phyloP scores from a whole-genome alignment of 371 early-diverging fungal species.

The Thermomucor indicae-seudaticae region DNA sequence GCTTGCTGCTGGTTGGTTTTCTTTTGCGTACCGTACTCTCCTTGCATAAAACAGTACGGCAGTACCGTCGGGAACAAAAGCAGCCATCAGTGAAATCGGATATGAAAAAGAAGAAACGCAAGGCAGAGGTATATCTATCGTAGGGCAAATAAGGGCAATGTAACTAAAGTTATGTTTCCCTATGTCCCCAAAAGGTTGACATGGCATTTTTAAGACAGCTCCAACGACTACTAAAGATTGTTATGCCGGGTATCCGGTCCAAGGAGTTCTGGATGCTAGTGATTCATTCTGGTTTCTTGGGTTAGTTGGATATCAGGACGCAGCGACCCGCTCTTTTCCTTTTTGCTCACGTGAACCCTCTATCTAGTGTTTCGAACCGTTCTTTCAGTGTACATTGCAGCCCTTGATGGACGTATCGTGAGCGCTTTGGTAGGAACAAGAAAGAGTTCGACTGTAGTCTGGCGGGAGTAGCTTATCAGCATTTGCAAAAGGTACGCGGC shows the following conservation, averaged over 20 bases:
- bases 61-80: constrained; percentile 19
- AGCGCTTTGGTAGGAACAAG: constrained; percentile 71
- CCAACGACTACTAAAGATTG: constrained; percentile 63
- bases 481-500: constrained; percentile 65
- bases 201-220: constrained; percentile 71
- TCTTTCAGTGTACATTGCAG: constrained; percentile 83
- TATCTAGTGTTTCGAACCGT: constrained; percentile 73
- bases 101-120: constrained; percentile 20
- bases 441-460: no score
- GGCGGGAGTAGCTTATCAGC: no score
- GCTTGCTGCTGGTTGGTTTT: constrained; percentile 36
- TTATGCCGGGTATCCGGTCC: constrained; percentile 75
- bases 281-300: constrained; percentile 77
- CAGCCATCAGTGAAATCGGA: constrained; percentile 7
- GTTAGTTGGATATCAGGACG: constrained; percentile 29
- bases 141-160: neutral
- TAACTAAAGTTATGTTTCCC: neutral
- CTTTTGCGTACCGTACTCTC: constrained; percentile 37
- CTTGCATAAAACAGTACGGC: constrained; percentile 16
- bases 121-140: constrained; percentile 27
- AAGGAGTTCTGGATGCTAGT: constrained; percentile 80
- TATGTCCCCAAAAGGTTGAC: constrained; percentile 57
- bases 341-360: neutral
- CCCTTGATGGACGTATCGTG: constrained; percentile 92
- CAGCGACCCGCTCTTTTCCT: neutral